phyloP scores from a whole-genome alignment of 1,284 basidiomycete genomes.

The Tylopilus orsonianus region DNA sequence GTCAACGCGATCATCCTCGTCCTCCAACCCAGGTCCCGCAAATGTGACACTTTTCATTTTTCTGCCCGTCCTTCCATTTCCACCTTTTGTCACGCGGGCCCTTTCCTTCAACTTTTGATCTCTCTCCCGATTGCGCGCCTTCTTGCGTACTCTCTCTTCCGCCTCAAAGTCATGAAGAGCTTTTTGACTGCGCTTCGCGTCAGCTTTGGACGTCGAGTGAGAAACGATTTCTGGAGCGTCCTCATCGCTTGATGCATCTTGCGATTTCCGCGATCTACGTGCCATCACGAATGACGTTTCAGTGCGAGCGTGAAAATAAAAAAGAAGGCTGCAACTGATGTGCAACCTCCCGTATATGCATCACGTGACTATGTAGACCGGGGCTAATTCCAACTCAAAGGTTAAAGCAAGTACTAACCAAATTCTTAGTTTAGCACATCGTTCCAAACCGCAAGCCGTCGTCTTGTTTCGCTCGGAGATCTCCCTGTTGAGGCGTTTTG shows the following conservation, averaged over 20 bases:
- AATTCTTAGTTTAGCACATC: too few species aligned
- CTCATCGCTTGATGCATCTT: conserved; percentile 28
- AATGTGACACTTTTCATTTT: conserved; percentile 13
- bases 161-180: conserved; percentile 36
- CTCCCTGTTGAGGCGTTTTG: too few species aligned
- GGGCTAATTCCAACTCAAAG: too few species aligned
- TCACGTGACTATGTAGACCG: conserved; percentile 1
- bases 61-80: conserved; percentile 13
- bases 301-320: background rate
- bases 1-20: conserved; percentile 14
- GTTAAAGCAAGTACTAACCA: too few species aligned
- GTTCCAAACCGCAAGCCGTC: too few species aligned
- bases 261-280: conserved; percentile 12
- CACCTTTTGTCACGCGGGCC: conserved; percentile 36
- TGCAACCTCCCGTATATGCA: too few species aligned
- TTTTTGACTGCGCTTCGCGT: conserved; percentile 35
- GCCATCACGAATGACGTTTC: conserved; percentile 13
- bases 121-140: conserved; percentile 41
- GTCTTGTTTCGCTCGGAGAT: too few species aligned
- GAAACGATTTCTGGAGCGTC: conserved; percentile 49
- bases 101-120: conserved; percentile 49
- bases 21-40: conserved; percentile 13
- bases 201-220: conserved; percentile 42
- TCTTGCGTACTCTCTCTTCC: conserved; percentile 39
- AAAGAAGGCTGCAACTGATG: background rate